Evolutionary conservation across 805 yeast species (phyloP), one percentile per base, ranked within the genome.

Genomic region (Yarrowia deformans): DNA sequence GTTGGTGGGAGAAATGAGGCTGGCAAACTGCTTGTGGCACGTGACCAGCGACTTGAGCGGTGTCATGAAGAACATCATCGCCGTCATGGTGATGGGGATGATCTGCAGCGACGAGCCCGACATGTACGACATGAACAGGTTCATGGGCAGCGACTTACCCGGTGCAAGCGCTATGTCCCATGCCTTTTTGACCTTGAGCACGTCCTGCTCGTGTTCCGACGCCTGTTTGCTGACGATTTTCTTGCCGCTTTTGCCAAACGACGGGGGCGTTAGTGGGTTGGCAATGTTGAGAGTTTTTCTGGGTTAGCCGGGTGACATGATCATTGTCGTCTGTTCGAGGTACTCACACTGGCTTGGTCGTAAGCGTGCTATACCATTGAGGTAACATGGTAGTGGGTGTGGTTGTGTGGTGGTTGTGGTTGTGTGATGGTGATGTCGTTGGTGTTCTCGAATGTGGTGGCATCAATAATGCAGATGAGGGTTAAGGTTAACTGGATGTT

Each of bases 151-250:
- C 9, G 85, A 79, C 76, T 93, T 94, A 2, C 92, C 90, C 0
- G 98, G 97, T 0, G 87, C 87, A 16, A 85, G 78, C 1, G 97
- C 97, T 46, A 90, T 76, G 70, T 90, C 95, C 97, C 97, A 92
- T 0, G 96, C 93, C 74, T 90, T 90, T 74, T 88, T 72, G 35
- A 77, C 74, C 71, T 77, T 77, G 50, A 77, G 74, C n/a, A 69
- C 49, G 46, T 72, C 74, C 49, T 72, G 75, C 48, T 73, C 66
- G 9, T 34, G 42, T 14, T 60, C 66, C 5, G 66, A 70, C 18
- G 70, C 66, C n/a, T 67, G 68, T 32, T 52, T 42, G 23, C 29
- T 19, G 64, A 39, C 46, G 23, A 55, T 34, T 69, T 67, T 66
- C 64, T 70, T 69, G 23, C 68, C 37, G n/a, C 52, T 29, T 34